Percentiles rank a stretch among this genome's conserved stretches.
Evolutionary conservation across 169 alveolate species (phyloP).

Genomic region (Cryptosporidium felis): DNA sequence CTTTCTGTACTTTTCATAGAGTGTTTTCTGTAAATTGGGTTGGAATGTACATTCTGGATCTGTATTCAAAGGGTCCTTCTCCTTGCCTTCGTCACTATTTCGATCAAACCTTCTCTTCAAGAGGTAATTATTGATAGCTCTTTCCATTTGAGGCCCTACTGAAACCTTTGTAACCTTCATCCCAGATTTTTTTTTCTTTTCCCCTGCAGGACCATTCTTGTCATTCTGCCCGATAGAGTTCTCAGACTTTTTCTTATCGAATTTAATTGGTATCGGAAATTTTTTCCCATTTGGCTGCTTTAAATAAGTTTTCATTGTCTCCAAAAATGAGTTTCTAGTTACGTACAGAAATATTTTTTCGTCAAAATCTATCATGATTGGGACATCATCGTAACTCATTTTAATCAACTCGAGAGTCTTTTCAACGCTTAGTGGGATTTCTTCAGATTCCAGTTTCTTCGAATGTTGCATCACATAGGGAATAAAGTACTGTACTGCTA

Average conservation of each 20-base stretch:
- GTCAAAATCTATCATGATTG: conserved; percentile 27
- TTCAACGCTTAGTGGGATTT: conserved; percentile 1
- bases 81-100: not conserved
- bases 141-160: conserved; percentile 57
- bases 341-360: conserved; percentile 3
- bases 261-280: conserved; percentile 55
- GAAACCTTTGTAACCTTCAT: not conserved
- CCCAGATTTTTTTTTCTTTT: not conserved
- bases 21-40: conserved; percentile 24
- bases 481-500: conserved; percentile 58
- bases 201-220: not conserved
- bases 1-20: conserved; percentile 25
- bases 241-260: not conserved
- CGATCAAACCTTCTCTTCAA: not conserved
- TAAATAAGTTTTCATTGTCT: conserved; percentile 7
- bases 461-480: conserved; percentile 53
- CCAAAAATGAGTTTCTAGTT: conserved; percentile 16
- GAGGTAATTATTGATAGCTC: conserved; percentile 35
- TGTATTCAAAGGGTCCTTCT: not conserved
- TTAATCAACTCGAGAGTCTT: not conserved
- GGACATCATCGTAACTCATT: not conserved
- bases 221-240: not conserved
- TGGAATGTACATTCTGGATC: conserved; percentile 67
- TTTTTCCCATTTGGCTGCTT: conserved; percentile 20
- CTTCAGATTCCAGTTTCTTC: conserved; percentile 3